Evolutionary conservation across 345 rosid genomes (phyloP).

Genomic region (Hevea brasiliensis): DNA sequence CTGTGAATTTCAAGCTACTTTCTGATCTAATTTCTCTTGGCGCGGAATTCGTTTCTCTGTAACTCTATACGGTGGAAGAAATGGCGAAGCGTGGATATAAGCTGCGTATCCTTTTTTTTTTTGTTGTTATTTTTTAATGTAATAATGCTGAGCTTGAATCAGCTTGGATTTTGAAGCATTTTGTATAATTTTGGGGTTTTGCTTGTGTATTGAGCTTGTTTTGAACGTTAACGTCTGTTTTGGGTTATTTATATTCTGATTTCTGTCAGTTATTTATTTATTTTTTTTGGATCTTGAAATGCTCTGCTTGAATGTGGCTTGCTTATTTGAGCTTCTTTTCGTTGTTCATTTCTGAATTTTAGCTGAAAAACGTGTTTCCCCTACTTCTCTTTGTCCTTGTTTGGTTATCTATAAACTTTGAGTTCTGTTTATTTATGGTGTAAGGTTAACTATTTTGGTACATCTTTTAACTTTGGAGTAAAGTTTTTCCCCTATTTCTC

Average conservation of each 20-base stretch:
- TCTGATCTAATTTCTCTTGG: not conserved
- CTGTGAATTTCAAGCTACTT: constrained; percentile 16
- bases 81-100: constrained; percentile 94
- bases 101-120: constrained; percentile 83
- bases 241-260: not conserved
- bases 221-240: constrained; percentile 5
- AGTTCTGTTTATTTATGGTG: not conserved
- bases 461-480: too few species aligned
- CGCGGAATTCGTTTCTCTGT: not conserved
- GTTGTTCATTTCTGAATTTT: too few species aligned
- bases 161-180: not conserved
- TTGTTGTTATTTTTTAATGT: not conserved
- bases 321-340: not conserved
- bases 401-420: not conserved
- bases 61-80: constrained; percentile 10
- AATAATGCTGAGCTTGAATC: constrained; percentile 18
- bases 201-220: not conserved
- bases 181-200: not conserved
- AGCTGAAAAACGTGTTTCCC: not conserved
- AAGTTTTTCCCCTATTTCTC: too few species aligned
- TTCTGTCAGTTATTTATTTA: too few species aligned
- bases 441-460: too few species aligned
- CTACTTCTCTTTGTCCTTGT: not conserved
- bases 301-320: not conserved
- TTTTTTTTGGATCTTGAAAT: not conserved